Base-by-base conservation (phyloP, 192 early-diverging fungal genomes). In the Diversispora eburnea region DNA sequence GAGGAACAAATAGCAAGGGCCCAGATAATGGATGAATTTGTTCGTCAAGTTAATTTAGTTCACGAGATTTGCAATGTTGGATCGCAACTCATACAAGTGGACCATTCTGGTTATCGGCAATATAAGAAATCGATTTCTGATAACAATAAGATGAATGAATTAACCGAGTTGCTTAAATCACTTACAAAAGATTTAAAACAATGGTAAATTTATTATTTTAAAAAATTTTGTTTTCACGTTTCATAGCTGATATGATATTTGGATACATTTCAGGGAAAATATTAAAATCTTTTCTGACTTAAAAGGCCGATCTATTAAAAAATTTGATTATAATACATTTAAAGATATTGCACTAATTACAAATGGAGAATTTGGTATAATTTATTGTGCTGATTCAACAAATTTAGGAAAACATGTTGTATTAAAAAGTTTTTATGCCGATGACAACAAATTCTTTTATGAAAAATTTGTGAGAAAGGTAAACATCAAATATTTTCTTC, bases 31-130 rank as follows among this genome's bases (percentile, higher is more conserved):
- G 68, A 49, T 20, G 17, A 61, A 52, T 76, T 76, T 72, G 69
- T 76, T 20, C 41, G 3, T 55, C 75, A 76, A 41, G 75, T 76
- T 47, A 68, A 76, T 65, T n/a, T 72, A 5, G 70, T 22, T 17
- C 60, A 71, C 13, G 55, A 76, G 25, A 76, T 76, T 19, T 39
- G 62, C 13, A 61, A 48, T 51, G 15, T 72, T 10, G 69, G 33
- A n/a, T 17, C 69, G 3, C 63, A 42, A 33, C 51, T 76, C 13
- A 76, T 76, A 3, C 43, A 71, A 54, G 45, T 72, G n/a, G 75
- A 68, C 3, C 68, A 76, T 46, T 76, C 72, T 76, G 43, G 15
- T 46, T 76, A 76, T 71, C 52, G 70, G 22, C 19, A 41, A 25
- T 76, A 72, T 54, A 22, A 70, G 17, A 13, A 49, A 3, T 41